Evolutionary conservation across 2,329 filamentous ascomycete species (phyloP), one percentile per base, ranked within the genome.

Genomic region (Dothideomycetes sp.): DNA sequence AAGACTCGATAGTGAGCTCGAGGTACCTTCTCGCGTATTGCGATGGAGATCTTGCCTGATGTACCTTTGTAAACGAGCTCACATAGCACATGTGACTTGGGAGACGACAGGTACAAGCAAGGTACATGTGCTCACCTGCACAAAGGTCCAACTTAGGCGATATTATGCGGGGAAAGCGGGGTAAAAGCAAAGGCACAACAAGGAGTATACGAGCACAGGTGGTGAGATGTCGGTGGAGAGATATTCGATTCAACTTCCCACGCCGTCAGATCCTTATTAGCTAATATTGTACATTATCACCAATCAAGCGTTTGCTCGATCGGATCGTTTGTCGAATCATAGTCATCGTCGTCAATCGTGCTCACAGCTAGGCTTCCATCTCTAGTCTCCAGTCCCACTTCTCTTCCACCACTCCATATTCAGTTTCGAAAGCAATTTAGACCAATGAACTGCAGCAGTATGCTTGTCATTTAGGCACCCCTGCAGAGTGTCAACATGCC

Each of bases 401-500:
- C 7, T 12, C 7, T 27, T 7, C 22, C 22, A 27, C 7, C 7
- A 7, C 7, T 27, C 7, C 12, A 27, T 7, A 27, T 27, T 12
- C 7, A 27, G 22, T 27, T 7, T 12, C 12, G 22, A 12, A 27
- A 7, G 7, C 22, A 27, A 7, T 27, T 7, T 27, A 7, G 7
- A 27, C n/a, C n/a, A 16, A 35, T 16, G 33, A n/a, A n/a, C n/a
- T 36, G 14, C 10, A 17, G 18, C 11, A n/a, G n/a, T 5, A 24
- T 10, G 17, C 17, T n/a, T 24, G 19, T 10, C 41, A 45, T 49
- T 49, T 60, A 62, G 40, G 59, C 59, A 45, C 59, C 60, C 51
- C n/a, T n/a, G n/a, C n/a, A n/a, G n/a, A n/a, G n/a, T n/a, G n/a
- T n/a, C n/a, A n/a, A n/a, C n/a, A n/a, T n/a, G n/a, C n/a, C n/a